Conservation (phyloP, 2,329 filamentous ascomycete genomes). For the Epichloe sibirici region DNA sequence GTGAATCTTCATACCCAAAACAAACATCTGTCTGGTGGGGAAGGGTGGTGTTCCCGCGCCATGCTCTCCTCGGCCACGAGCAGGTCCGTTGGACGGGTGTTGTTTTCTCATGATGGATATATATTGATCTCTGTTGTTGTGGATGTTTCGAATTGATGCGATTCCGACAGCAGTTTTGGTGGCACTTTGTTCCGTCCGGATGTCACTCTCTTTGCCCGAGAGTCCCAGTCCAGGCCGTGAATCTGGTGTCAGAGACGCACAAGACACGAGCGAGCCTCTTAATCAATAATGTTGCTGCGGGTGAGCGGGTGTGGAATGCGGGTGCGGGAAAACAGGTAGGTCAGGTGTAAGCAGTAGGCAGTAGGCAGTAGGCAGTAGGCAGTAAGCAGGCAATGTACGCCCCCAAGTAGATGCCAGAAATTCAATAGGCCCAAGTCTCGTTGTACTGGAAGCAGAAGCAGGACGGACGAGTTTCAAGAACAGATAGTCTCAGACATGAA, state of each 20-base stretch:
- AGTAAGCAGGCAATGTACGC: too few species aligned
- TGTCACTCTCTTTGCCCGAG: background rate
- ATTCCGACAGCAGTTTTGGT: too few species aligned
- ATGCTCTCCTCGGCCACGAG: constrained; percentile 13
- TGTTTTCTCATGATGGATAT: constrained; percentile 18
- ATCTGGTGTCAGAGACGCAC: background rate
- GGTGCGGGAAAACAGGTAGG: too few species aligned
- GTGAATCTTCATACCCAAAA: constrained; percentile 31
- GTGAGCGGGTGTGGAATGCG: too few species aligned
- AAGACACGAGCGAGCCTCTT: background rate
- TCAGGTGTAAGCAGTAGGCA: too few species aligned
- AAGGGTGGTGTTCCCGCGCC: constrained; percentile 20
- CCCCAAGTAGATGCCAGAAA: too few species aligned
- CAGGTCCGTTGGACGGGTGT: constrained; percentile 13
- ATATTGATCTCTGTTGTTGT: background rate
- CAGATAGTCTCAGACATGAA: background rate
- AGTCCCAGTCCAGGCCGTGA: background rate
- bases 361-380: too few species aligned
- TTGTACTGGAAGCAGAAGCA: background rate
- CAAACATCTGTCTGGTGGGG: constrained; percentile 36
- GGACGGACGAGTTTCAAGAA: background rate
- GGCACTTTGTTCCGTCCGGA: background rate
- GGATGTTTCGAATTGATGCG: background rate
- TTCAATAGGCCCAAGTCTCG: too few species aligned
- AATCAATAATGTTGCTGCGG: background rate